Conservation (phyloP, 805 yeast species). For the Candida maris region DNA sequence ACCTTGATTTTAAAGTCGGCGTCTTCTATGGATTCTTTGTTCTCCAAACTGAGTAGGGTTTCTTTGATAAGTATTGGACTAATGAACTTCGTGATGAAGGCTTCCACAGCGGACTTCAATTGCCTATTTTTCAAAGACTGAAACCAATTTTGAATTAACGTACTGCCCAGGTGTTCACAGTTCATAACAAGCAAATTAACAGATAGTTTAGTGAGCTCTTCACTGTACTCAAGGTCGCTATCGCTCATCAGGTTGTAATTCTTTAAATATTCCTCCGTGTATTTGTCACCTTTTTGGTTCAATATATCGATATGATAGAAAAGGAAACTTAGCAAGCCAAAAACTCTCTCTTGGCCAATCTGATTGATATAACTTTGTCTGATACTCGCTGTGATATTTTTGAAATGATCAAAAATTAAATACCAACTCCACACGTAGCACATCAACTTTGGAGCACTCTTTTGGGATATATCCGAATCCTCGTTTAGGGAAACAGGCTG, state of each 20-base stretch:
- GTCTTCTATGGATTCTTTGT: slow-evolving; percentile 28
- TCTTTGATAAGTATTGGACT: slow-evolving; percentile 61
- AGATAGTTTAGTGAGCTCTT: slow-evolving; percentile 39
- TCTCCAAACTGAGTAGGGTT: slow-evolving; percentile 42
- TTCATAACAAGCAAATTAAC: slow-evolving; percentile 50
- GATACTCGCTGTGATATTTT: slow-evolving; percentile 60
- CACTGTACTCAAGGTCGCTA: slow-evolving; percentile 17
- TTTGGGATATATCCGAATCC: slow-evolving; percentile 35
- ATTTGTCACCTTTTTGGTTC: slow-evolving; percentile 17
- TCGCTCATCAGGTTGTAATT: slow-evolving; percentile 18
- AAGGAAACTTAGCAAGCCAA: slow-evolving; percentile 48
- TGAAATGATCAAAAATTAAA: slow-evolving; percentile 57
- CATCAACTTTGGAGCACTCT: neutral
- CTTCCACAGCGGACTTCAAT: slow-evolving; percentile 55
- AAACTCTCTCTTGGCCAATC: slow-evolving; percentile 49
- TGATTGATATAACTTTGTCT: slow-evolving; percentile 59
- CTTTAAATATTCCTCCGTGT: slow-evolving; percentile 25
- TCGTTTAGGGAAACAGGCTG: slow-evolving; percentile 30
- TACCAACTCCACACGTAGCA: slow-evolving; percentile 66
- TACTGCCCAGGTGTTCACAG: slow-evolving; percentile 55
- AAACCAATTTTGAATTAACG: slow-evolving; percentile 66
- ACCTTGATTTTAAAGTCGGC: slow-evolving; percentile 57
- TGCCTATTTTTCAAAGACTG: slow-evolving; percentile 65
- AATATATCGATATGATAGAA: slow-evolving; percentile 49
- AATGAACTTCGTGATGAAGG: slow-evolving; percentile 55